phyloP scores from a whole-genome alignment of 2,329 filamentous ascomycete genomes.

The Claviceps paspali region DNA sequence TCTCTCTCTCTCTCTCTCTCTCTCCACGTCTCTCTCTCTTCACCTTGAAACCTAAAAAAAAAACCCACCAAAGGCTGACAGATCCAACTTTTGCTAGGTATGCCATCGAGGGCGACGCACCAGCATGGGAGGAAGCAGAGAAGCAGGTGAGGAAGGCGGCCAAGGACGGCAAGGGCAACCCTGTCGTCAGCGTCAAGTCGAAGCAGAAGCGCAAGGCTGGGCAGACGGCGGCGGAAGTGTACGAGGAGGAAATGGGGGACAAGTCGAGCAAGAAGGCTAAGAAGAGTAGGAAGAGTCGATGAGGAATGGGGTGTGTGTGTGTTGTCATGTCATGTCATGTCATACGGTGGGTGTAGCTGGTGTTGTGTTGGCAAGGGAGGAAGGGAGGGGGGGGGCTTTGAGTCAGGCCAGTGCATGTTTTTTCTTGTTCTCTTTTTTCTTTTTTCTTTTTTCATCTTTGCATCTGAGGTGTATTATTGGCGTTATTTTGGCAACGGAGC shows the following conservation, averaged over 20 bases:
- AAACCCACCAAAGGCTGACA: not conserved
- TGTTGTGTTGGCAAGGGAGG: too few species aligned
- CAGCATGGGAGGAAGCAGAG: constrained; percentile 56
- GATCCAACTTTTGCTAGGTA: constrained; percentile 37
- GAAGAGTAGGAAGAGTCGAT: constrained; percentile 22
- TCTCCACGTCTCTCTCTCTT: too few species aligned
- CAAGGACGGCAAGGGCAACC: constrained; percentile 39
- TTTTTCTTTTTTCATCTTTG: not conserved
- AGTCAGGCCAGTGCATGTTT: too few species aligned
- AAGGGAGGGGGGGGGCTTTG: too few species aligned
- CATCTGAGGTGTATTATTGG: too few species aligned
- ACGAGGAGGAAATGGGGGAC: constrained; percentile 44
- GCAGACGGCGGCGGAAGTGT: constrained; percentile 43
- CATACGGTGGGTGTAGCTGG: too few species aligned
- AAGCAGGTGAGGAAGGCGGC: constrained; percentile 50
- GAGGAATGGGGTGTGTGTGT: constrained; percentile 2
- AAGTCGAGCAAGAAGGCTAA: constrained; percentile 43
- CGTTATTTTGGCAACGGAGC: too few species aligned
- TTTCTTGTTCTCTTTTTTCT: not conserved
- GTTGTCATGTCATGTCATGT: too few species aligned
- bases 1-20: too few species aligned
- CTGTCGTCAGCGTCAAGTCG: constrained; percentile 71
- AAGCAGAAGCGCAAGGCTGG: constrained; percentile 63
- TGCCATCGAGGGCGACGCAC: constrained; percentile 46
- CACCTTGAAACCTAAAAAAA: too few species aligned